Percentiles rank a stretch among this genome's conserved stretches.
These are phyloP conservation scores for Fusarium sp. DNA, from an alignment of 2,329 filamentous ascomycete genomes.

Conservation along the genomic window DNA sequence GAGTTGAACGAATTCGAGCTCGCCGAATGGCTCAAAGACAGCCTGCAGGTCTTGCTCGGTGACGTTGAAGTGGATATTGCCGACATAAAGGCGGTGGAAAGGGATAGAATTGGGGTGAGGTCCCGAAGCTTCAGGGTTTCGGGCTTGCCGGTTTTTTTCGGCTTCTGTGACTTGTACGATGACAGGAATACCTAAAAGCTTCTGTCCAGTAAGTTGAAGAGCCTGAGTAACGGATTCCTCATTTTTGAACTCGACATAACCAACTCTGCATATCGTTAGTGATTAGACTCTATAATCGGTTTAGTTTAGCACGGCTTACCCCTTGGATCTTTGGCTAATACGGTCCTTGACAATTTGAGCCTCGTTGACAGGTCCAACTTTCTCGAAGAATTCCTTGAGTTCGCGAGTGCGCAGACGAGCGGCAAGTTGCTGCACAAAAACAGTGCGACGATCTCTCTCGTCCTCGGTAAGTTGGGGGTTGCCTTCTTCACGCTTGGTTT, in stretches of 20 bases:
- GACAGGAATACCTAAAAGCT: conserved; percentile 97
- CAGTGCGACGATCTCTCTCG: conserved; percentile 94
- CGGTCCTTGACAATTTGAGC: conserved; percentile 99
- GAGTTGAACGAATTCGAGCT: conserved; percentile 95
- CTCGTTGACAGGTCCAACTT: conserved; percentile 92
- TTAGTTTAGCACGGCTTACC: conserved; percentile 66
- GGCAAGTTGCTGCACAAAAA: conserved; percentile 98
- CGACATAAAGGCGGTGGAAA: conserved; percentile 97
- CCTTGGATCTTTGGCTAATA: conserved; percentile 96
- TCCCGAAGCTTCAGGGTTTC: conserved; percentile 76
- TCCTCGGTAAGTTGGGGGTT: conserved; percentile 88
- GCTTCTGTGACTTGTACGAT: conserved; percentile 98
- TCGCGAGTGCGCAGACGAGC: conserved; percentile 92
- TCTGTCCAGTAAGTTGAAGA: conserved; percentile 98
- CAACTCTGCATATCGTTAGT: conserved; percentile 73
- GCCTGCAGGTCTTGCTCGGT: conserved; percentile 95
- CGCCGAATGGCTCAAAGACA: conserved; percentile 97
- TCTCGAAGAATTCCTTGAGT: conserved; percentile 94
- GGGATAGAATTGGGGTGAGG: conserved; percentile 83
- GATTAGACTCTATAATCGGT: not conserved
- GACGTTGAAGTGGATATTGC: conserved; percentile 99
- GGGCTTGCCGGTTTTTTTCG: conserved; percentile 98
- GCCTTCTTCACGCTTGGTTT: conserved; percentile 55
- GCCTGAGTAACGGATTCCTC: conserved; percentile 94
- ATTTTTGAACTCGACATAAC: conserved; percentile 98